Evolutionary conservation across 2,329 filamentous ascomycete genomes (phyloP), one percentile per base, ranked within the genome.

Genomic region (Fusarium verticillioides): DNA sequence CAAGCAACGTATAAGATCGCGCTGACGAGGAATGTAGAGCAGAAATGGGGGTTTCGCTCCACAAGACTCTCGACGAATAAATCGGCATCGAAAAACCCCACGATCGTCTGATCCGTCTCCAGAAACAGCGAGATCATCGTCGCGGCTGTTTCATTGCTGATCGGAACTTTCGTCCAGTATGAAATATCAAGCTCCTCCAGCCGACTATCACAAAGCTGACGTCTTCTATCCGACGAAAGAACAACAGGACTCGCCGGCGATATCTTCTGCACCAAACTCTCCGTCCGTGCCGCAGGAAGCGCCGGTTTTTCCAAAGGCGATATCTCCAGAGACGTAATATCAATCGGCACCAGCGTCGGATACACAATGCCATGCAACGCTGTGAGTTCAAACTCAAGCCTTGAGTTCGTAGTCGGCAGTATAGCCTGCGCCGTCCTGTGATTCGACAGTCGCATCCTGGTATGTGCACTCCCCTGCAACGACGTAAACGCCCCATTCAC

Each of bases 121-220:
- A 63, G 15, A 16, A 53, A 65, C 4, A 65, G 12, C 9, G 46
- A 65, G 28, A 65, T 46, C 10, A 63, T 26, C 16, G 32, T 42
- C 7, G 58, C 58, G 1, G 62, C 62, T 15, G 62, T 40, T 4
- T 23, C 58, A 32, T 65, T 26, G 2, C 58, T 53, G 19, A 65
- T 63, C 10, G 58, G 62, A 8, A 65, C 46, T 4, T 65, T 65
- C 3, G 58, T 53, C 62, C 62, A 65, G 19, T 65, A 65, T 2
- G 62, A 53, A 23, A 65, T 54, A 11, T 53, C 58, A 3, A 65
- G 7, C 0, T 63, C 26, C 4, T 46, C 9, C 58, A 65, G 2
- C n/a, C 62, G 60, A 40, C 26, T 19, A n/a, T 65, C 62, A 1
- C 58, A 65, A 1, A 28, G 61, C 1, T 19, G 15, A 16, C 12